Evolutionary conservation across 768 basidiomycete genomes (phyloP).

Genomic region (Leccinum subgranulosum): DNA sequence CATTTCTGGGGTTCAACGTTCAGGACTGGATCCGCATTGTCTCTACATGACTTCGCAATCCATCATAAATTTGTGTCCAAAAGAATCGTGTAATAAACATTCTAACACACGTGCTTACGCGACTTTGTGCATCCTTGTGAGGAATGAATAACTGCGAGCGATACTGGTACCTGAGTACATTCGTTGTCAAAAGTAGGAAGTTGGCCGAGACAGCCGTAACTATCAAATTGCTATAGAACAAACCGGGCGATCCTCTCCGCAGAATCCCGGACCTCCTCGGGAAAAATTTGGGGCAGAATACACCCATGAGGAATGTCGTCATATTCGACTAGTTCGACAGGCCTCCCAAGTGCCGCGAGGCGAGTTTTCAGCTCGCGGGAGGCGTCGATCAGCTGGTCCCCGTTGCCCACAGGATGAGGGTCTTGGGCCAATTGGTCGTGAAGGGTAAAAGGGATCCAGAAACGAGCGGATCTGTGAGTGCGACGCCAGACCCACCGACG

Average conservation of each 20-base stretch:
- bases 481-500: too few relatives aligned
- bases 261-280: constrained; percentile 9
- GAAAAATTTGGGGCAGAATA: constrained; percentile 12
- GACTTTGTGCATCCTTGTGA: neutral
- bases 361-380: too few relatives aligned
- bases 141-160: neutral
- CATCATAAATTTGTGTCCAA: neutral
- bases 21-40: too few relatives aligned
- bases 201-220: neutral
- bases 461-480: too few relatives aligned
- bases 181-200: neutral
- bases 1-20: too few relatives aligned
- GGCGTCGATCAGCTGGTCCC: too few relatives aligned
- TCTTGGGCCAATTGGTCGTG: too few relatives aligned
- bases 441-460: too few relatives aligned
- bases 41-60: neutral
- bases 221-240: neutral
- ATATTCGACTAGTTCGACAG: constrained; percentile 26
- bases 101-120: neutral
- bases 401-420: too few relatives aligned
- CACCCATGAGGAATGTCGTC: constrained; percentile 19
- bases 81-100: neutral
- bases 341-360: neutral
- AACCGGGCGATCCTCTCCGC: constrained; percentile 12
- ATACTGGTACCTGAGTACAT: neutral